Percentiles rank a stretch among this genome's conserved stretches.
These are phyloP conservation scores for Cetraspora pellucida DNA, from an alignment of 192 early-diverging fungal genomes.

Conservation along the genomic window DNA sequence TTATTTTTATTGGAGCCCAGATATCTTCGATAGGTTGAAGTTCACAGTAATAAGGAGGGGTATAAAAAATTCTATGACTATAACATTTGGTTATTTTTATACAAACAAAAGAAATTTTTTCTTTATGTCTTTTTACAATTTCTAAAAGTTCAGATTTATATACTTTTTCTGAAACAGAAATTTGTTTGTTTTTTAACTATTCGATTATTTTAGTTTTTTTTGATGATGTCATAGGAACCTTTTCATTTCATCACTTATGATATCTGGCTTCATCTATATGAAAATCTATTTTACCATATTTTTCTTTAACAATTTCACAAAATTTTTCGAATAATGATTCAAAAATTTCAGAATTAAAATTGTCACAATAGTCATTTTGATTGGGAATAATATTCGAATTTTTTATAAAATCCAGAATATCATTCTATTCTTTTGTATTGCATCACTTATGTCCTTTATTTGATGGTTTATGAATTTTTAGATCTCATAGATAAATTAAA, in stretches of 20 bases:
- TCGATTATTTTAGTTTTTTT: slow-evolving; percentile 21
- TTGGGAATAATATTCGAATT: neutral
- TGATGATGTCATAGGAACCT: neutral
- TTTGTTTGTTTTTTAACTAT: neutral
- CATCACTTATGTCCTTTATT: slow-evolving; percentile 18
- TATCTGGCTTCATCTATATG: neutral
- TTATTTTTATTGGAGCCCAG: neutral
- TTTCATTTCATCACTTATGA: slow-evolving; percentile 8
- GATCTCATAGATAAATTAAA: neutral
- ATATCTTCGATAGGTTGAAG: neutral
- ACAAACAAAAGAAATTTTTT: slow-evolving; percentile 15
- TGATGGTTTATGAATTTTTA: neutral
- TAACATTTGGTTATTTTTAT: slow-evolving; percentile 6
- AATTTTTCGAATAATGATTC: neutral
- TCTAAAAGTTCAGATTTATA: slow-evolving; percentile 7
- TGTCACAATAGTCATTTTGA: neutral
- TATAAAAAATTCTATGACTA: slow-evolving; percentile 20
- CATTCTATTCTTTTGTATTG: too few species aligned
- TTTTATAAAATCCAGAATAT: slow-evolving; percentile 9
- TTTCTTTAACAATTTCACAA: neutral
- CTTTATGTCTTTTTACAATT: neutral
- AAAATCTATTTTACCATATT: neutral
- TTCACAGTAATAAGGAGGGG: neutral
- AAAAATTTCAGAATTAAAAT: slow-evolving; percentile 8
- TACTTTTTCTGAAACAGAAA: neutral